phyloP scores from a whole-genome alignment of 805 yeast species.

The Ascoidea asiatica region DNA sequence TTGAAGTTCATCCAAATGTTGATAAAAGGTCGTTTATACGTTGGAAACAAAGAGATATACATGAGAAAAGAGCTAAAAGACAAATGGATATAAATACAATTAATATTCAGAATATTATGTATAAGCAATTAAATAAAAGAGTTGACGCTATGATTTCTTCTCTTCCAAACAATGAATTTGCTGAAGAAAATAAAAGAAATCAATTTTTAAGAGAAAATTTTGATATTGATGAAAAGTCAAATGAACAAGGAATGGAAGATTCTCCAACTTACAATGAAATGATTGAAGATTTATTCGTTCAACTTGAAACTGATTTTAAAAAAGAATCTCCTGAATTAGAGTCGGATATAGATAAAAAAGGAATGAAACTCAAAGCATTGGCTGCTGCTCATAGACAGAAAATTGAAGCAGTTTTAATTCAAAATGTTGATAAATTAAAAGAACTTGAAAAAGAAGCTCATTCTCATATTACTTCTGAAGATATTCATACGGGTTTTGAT shows the following conservation, averaged over 20 bases:
- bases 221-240: slow-evolving; percentile 45
- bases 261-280: slow-evolving; percentile 72
- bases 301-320: slow-evolving; percentile 47
- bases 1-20: slow-evolving; percentile 97
- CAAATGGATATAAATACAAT: slow-evolving; percentile 66
- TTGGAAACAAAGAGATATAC: slow-evolving; percentile 97
- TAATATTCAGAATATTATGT: slow-evolving; percentile 71
- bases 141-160: slow-evolving; percentile 47
- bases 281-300: slow-evolving; percentile 83
- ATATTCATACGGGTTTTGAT: slow-evolving; percentile 85
- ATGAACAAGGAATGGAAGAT: slow-evolving; percentile 27
- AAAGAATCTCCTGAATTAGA: slow-evolving; percentile 28
- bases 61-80: slow-evolving; percentile 77
- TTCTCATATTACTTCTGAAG: slow-evolving; percentile 75
- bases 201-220: slow-evolving; percentile 34
- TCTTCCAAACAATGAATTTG: slow-evolving; percentile 26
- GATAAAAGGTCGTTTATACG: slow-evolving; percentile 84
- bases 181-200: slow-evolving; percentile 17
- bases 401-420: slow-evolving; percentile 50
- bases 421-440: slow-evolving; percentile 53
- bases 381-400: slow-evolving; percentile 52
- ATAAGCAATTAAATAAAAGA: slow-evolving; percentile 55
- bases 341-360: slow-evolving; percentile 14
- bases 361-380: slow-evolving; percentile 22
- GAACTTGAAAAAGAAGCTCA: slow-evolving; percentile 59